Percentiles rank a stretch among this genome's conserved stretches.
Evolutionary conservation across 75 land plant species (phyloP).

Genomic region (Pinus albicaulis): DNA sequence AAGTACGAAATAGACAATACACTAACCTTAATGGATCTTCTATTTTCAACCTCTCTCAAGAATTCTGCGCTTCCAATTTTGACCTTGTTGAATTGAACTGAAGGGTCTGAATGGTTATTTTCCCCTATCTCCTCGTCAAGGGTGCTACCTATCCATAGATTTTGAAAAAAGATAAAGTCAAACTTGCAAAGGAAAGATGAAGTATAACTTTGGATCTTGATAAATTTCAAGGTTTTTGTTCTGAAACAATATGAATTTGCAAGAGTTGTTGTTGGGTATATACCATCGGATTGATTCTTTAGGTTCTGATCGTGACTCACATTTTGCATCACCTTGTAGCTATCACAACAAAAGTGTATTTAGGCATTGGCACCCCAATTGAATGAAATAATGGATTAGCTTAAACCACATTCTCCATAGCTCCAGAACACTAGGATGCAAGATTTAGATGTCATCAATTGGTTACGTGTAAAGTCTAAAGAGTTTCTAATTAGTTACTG

Average conservation of each 20-base stretch:
- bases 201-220: neutral
- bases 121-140: slow-evolving; percentile 5
- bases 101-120: neutral
- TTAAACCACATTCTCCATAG: neutral
- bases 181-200: neutral
- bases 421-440: neutral
- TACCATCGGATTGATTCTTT: neutral
- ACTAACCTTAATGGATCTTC: slow-evolving; percentile 80
- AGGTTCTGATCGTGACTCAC: neutral
- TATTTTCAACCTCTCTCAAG: slow-evolving; percentile 72
- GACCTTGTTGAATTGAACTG: slow-evolving; percentile 14
- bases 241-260: neutral
- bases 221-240: neutral
- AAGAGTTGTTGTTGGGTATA: neutral
- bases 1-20: slow-evolving; percentile 1
- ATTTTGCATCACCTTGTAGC: neutral
- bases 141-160: neutral
- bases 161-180: neutral
- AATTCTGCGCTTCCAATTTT: slow-evolving; percentile 82
- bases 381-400: neutral
- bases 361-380: neutral
- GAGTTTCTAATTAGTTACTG: no score
- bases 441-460: neutral
- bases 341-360: neutral
- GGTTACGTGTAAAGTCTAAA: no score